Conservation (phyloP, 176 grass and related monocot species). For the Pontederia paniculata region DNA sequence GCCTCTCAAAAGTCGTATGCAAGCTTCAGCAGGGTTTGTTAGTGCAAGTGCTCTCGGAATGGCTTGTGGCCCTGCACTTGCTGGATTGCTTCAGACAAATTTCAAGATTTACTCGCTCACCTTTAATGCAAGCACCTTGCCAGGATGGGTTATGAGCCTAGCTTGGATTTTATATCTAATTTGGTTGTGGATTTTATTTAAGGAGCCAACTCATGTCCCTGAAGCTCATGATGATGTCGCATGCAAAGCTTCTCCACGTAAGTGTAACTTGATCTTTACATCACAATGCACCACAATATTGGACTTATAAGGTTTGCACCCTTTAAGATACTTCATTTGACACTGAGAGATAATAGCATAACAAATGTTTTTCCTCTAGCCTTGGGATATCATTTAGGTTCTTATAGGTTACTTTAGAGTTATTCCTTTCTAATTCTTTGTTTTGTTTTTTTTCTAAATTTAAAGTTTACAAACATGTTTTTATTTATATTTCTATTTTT, state of each 20-base stretch:
- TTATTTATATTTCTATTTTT: no score
- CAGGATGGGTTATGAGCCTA: constrained; percentile 76
- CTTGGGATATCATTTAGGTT: no score
- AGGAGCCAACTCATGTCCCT: constrained; percentile 43
- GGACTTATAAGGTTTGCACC: no score
- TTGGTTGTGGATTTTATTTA: constrained; percentile 73
- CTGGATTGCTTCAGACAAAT: constrained; percentile 58
- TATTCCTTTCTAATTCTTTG: no score
- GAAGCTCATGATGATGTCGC: constrained; percentile 20
- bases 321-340: no score
- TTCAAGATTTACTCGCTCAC: constrained; percentile 56
- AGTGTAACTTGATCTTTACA: constrained; percentile 1
- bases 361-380: no score
- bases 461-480: no score
- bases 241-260: constrained; percentile 37
- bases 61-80: constrained; percentile 77
- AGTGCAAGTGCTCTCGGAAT: constrained; percentile 90
- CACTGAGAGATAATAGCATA: no score
- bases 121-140: constrained; percentile 71
- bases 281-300: no score
- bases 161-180: constrained; percentile 59
- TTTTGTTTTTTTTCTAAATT: no score
- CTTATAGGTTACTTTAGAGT: no score
- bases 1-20: constrained; percentile 64
- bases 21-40: constrained; percentile 84